Evolutionary conservation across 306 rosid genomes (phyloP), one percentile per base, ranked within the genome.

Genomic region (Citrullus colocynthis): DNA sequence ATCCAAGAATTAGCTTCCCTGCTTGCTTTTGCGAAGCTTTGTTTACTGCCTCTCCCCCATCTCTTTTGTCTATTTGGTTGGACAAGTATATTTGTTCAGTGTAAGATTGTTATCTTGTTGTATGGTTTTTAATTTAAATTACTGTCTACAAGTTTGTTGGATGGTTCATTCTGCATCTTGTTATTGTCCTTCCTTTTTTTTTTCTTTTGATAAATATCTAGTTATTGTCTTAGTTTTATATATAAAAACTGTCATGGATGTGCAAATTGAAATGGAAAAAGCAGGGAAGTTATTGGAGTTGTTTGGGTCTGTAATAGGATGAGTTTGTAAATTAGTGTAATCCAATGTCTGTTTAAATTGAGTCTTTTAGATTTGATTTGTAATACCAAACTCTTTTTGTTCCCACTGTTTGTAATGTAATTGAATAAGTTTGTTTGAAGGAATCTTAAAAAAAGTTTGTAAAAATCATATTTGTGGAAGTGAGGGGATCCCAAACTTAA

Each of bases 21-120:
- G 41, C 42, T 45, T 71, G 58, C 58, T 48, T 45, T 71, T 71
- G 76, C 48, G 76, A 71, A 71, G 54, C 74, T 20, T 42, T 67
- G 34, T 21, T 24, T 67, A 24, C 65, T 8, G 11, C 11, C 17
- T 63, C 30, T 21, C 32, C 32, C 32, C 32, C 63, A 8, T 11
- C 16, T 60, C 21, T 16, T 36, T 18, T 65, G 51, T 65, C 16
- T 65, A 36, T 65, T 36, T 65, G 30, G 42, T 36, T 65, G 51
- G 42, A 65, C 28, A 65, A 65, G 48, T 65, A 65, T 65, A 39
- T 39, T 65, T 39, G 73, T 65, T 65, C 73, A 65, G 30, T 65
- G 48, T 65, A 65, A 65, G 28, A 32, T 65, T 37, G 73, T 65
- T 65, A 39, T 8, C 9, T 39, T 37, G 51, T 17, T 65, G 73